Evolutionary conservation across 2,329 filamentous ascomycete genomes (phyloP), one percentile per base, ranked within the genome.

Genomic region (Alternaria dauci): DNA sequence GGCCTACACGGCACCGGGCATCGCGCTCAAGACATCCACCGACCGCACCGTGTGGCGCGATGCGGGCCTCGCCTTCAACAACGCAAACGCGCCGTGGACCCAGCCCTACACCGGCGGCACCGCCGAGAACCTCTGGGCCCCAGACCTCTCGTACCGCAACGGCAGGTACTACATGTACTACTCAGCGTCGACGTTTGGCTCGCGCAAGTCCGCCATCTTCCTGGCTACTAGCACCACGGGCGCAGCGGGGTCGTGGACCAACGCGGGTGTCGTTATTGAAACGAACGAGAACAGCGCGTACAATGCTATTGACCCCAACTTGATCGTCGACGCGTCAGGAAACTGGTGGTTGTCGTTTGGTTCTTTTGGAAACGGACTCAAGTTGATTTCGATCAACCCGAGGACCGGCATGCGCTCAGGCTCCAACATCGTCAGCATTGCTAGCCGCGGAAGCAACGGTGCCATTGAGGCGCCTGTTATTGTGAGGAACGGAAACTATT

Each of bases 21-120:
- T 46, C 11, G 43, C 43, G 4, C 43, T 46, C 43, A 46, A 46
- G 43, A 46, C 43, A 0, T 46, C 43, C 0, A 8, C 43, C 16
- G 43, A 46, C 43, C 43, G 43, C 43, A 46, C 43, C 14, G 43
- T 30, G 12, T 46, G 43, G 43, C 43, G 43, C 14, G 43, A 46
- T 6, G 43, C 26, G 14, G 43, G 43, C 14, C 43, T 46, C 14
- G 43, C 25, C n/a, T 46, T 25, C 11, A 25, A 8, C 25, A 46
- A 46, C 25, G 43, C 38, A 8, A 23, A 30, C 23, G 43, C 43
- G 16, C 26, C 43, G 4, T 46, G 43, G 43, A 30, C 26, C 6
- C 26, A 46, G n/a, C 43, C 43, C 9, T 46, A 46, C 25, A 46
- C 43, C 5, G 43, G 43, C 11, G 23, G 12, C 43, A 25, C 23